phyloP scores from a whole-genome alignment of 2,329 filamentous ascomycete species.

The Exophiala aquamarina region DNA sequence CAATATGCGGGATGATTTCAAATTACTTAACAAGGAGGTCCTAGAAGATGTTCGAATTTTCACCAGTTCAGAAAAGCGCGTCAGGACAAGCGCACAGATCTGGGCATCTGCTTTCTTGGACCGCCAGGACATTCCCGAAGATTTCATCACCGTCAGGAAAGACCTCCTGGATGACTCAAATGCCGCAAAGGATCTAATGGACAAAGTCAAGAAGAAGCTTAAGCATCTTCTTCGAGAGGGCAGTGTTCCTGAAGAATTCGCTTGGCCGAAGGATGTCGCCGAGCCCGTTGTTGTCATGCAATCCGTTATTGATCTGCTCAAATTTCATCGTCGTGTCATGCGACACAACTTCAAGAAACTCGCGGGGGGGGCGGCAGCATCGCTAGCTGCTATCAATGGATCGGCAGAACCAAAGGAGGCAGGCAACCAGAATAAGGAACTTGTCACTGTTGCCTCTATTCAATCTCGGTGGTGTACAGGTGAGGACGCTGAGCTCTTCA shows the following conservation, averaged over 20 bases:
- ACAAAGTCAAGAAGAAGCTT: slow-evolving; percentile 99
- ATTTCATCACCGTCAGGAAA: slow-evolving; percentile 88
- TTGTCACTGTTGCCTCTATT: slow-evolving; percentile 66
- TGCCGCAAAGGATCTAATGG: slow-evolving; percentile 98
- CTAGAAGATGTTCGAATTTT: slow-evolving; percentile 92
- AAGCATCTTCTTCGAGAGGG: slow-evolving; percentile 89
- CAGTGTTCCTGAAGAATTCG: slow-evolving; percentile 92
- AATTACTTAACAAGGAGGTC: slow-evolving; percentile 87
- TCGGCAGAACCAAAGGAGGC: slow-evolving; percentile 25
- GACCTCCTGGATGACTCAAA: slow-evolving; percentile 96
- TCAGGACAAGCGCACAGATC: slow-evolving; percentile 92
- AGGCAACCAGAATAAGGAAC: slow-evolving; percentile 26
- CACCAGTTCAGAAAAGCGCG: slow-evolving; percentile 90
- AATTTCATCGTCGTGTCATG: slow-evolving; percentile 95
- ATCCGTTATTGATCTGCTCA: slow-evolving; percentile 93
- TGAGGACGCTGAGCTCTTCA: slow-evolving; percentile 91
- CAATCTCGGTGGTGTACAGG: slow-evolving; percentile 95
- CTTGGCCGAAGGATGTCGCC: slow-evolving; percentile 93
- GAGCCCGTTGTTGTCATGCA: slow-evolving; percentile 92
- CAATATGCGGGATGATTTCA: slow-evolving; percentile 92
- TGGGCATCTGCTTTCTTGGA: slow-evolving; percentile 89
- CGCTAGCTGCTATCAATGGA: slow-evolving; percentile 44
- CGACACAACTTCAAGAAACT: slow-evolving; percentile 86
- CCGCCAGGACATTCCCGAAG: slow-evolving; percentile 77
- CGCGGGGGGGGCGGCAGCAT: slow-evolving; percentile 62